Evolutionary conservation across 495 filamentous ascomycete species (phyloP), one percentile per base, ranked within the genome.

Genomic region (Haplographium delicatum): DNA sequence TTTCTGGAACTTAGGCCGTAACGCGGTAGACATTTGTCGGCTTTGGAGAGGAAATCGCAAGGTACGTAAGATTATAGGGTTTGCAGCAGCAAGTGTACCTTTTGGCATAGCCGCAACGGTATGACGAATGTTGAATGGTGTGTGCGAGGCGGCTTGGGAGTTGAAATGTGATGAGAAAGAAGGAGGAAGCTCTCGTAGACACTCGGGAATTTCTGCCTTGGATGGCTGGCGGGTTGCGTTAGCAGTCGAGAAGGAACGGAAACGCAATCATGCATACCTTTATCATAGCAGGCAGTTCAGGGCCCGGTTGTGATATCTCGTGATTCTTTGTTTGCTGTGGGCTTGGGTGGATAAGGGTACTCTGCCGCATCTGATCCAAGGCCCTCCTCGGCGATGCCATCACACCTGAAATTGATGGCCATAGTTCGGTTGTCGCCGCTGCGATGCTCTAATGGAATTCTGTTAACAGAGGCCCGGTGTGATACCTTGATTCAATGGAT

Each of bases 351-450:
- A n/a, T n/a, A n/a, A 49, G 49, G 16, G 50, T 42, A n/a, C 48
- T 28, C 22, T 57, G 53, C 16, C 30, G 20, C 27, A 44, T 34
- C 13, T 45, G 25, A 10, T 45, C 47, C 10, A 67, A 18, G 18
- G 35, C 58, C 58, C 65, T 65, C 65, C 68, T 74, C 19, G 78
- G 70, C 15, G 68, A 44, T 15, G 64, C 56, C 41, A 81, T 58
- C 16, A 71, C 64, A 51, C 65, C 72, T 31, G 72, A 67, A 50
- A 82, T 68, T 15, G 76, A 75, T 19, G 79, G 77, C 75, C 73
- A 80, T 51, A 79, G 50, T 34, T 80, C 74, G 41, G 71, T 64
- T 2, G 75, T 72, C 50, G 71, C 70, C 31, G 73, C 70, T 42
- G 70, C 71, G 45, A 80, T 65, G 44, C 62, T 68, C 72, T 76